Conservation (phyloP, 352 stramenopile genomes). For the Globisporangium uncinulatum region DNA sequence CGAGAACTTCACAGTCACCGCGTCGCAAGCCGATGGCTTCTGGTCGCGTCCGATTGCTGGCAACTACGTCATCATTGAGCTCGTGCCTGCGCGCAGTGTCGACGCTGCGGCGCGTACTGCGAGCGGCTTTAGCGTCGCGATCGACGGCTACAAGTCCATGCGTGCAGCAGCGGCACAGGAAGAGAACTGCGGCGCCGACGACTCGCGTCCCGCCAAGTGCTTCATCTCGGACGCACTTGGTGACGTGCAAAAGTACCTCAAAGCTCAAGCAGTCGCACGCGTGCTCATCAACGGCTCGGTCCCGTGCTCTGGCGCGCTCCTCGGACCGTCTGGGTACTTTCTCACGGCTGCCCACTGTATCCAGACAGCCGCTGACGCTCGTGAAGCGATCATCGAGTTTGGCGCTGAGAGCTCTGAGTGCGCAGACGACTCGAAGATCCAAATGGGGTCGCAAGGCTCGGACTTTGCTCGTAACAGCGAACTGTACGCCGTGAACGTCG, state of each 20-base stretch:
- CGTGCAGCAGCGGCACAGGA: constrained; percentile 3
- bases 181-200: constrained; percentile 15
- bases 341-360: constrained; percentile 26
- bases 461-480: constrained; percentile 17
- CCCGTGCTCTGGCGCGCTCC: constrained; percentile 17
- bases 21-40: constrained; percentile 4
- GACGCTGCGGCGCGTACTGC: background rate
- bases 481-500: constrained; percentile 18
- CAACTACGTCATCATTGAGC: constrained; percentile 11
- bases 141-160: constrained; percentile 15
- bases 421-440: constrained; percentile 14
- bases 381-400: constrained; percentile 18
- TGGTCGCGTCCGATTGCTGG: constrained; percentile 15
- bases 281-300: constrained; percentile 22
- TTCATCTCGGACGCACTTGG: constrained; percentile 12
- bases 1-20: constrained; percentile 13
- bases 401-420: constrained; percentile 19
- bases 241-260: constrained; percentile 18
- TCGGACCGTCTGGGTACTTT: constrained; percentile 19
- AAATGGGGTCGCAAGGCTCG: constrained; percentile 15
- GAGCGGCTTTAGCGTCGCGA: constrained; percentile 8
- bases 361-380: constrained; percentile 9
- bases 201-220: constrained; percentile 21
- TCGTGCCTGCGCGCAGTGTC: constrained; percentile 5
- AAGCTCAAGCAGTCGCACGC: constrained; percentile 17